Evolutionary conservation across 495 filamentous ascomycete genomes (phyloP).

Genomic region (Penicillium fimorum): DNA sequence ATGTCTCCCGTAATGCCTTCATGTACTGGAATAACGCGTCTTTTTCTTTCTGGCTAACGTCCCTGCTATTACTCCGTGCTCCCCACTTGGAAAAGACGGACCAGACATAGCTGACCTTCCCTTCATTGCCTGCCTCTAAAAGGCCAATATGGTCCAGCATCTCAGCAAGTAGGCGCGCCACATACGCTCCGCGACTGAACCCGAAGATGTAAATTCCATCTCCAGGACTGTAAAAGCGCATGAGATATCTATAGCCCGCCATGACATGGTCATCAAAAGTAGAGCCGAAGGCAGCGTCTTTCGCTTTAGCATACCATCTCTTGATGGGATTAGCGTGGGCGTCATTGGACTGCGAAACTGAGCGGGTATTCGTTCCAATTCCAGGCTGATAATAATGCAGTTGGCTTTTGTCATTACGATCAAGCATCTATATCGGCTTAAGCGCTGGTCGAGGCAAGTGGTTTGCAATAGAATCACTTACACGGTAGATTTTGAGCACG

Average conservation of each 20-base stretch:
- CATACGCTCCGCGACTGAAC: constrained; percentile 84
- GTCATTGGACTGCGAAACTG: constrained; percentile 64
- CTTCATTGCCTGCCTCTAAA: constrained; percentile 78
- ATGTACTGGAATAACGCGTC: constrained; percentile 72
- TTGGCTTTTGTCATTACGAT: constrained; percentile 52
- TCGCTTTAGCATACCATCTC: no score
- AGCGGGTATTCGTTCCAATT: constrained; percentile 78
- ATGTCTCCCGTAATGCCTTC: constrained; percentile 81
- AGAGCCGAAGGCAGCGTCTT: constrained; percentile 79
- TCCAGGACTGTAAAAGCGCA: constrained; percentile 77
- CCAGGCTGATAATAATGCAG: constrained; percentile 57
- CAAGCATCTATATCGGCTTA: constrained; percentile 43
- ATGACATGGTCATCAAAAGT: constrained; percentile 83
- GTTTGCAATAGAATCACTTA: constrained; percentile 25
- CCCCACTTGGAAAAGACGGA: constrained; percentile 82
- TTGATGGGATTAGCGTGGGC: no score
- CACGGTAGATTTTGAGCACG: constrained; percentile 79
- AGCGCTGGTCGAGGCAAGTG: no score
- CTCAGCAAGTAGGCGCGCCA: constrained; percentile 79
- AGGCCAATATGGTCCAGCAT: constrained; percentile 85
- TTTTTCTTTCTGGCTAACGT: no score
- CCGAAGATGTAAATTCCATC: constrained; percentile 82
- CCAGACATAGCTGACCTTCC: constrained; percentile 84
- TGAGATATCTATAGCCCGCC: constrained; percentile 82
- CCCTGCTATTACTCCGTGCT: no score